Evolutionary conservation across 106 monocot genomes (phyloP).

Genomic region (Acanthochlamys bracteata): DNA sequence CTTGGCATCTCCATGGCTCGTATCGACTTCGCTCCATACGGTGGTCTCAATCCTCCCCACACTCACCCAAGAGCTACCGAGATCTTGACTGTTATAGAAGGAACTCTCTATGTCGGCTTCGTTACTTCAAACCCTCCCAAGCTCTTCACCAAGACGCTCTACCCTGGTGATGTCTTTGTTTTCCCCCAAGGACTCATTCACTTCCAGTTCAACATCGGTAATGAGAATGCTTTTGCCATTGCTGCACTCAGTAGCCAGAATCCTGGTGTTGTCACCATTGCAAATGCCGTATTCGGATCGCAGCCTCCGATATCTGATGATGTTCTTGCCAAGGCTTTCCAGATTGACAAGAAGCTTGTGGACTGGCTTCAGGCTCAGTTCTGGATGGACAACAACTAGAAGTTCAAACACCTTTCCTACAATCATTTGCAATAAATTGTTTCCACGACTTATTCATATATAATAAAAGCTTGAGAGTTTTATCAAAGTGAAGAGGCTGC

Average conservation of each 20-base stretch:
- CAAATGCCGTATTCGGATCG: slow-evolving; percentile 3
- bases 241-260: slow-evolving; percentile 2
- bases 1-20: slow-evolving; percentile 6
- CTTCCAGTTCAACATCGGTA: background rate
- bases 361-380: slow-evolving; percentile 1
- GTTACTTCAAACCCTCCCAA: slow-evolving; percentile 7
- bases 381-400: slow-evolving; percentile 4
- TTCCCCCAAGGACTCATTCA: slow-evolving; percentile 8
- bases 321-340: slow-evolving; percentile 10
- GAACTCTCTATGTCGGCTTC: slow-evolving; percentile 10
- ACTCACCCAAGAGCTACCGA: slow-evolving; percentile 9
- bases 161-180: slow-evolving; percentile 5
- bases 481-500: no score
- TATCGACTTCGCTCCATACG: slow-evolving; percentile 1
- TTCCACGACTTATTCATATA: no score
- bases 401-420: background rate
- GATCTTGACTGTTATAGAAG: background rate
- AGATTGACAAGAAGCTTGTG: slow-evolving; percentile 3
- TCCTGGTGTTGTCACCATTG: background rate
- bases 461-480: no score
- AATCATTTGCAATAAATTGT: no score
- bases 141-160: background rate
- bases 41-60: slow-evolving; percentile 8
- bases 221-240: background rate
- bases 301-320: slow-evolving; percentile 5